Evolutionary conservation across 768 basidiomycete species (phyloP).

Genomic region (Mycena vulgaris): DNA sequence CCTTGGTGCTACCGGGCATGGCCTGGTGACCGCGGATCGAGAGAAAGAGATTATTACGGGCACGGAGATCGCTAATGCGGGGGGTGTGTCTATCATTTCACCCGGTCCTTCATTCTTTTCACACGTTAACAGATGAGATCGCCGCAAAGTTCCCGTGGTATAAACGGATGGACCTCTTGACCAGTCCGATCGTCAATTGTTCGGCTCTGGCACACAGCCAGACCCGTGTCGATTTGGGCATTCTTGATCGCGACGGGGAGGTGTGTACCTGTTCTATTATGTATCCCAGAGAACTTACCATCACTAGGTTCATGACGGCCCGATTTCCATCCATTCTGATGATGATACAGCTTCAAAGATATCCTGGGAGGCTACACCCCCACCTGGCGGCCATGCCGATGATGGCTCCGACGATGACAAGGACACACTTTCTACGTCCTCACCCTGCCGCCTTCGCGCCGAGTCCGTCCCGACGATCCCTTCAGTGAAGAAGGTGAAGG

Average conservation of each 20-base stretch:
- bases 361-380: neutral
- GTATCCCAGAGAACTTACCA: too few relatives aligned
- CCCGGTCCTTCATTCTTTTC: neutral
- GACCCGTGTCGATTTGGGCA: conserved; percentile 35
- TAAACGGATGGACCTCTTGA: conserved; percentile 38
- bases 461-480: neutral
- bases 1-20: conserved; percentile 5
- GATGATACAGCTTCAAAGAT: neutral
- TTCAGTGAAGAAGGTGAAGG: neutral
- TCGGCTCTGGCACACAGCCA: conserved; percentile 41
- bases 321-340: neutral
- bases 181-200: conserved; percentile 39
- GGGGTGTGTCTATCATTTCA: neutral
- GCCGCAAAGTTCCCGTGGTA: conserved; percentile 45
- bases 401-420: neutral
- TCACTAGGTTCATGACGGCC: conserved; percentile 11
- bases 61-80: neutral
- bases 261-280: neutral
- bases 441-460: neutral
- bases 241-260: conserved; percentile 28
- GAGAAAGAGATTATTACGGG: neutral
- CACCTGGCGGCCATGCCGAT: neutral
- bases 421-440: neutral
- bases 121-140: conserved; percentile 37
- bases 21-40: neutral